Conservation (phyloP, 176 grass and related monocot genomes). For the Hordeum marinum region DNA sequence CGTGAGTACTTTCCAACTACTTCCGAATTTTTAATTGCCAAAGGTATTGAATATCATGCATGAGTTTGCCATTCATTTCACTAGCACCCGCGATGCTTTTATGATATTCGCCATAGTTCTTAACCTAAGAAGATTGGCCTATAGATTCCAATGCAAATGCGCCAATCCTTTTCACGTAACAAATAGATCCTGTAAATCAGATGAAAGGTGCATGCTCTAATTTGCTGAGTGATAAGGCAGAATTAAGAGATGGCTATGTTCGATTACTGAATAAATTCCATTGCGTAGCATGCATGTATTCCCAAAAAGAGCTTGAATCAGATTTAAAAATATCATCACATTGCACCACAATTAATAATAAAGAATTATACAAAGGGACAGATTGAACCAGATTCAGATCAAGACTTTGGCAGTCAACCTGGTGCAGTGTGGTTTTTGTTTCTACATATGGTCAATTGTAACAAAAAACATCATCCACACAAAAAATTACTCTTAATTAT, state of each 20-base stretch:
- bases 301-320: background rate
- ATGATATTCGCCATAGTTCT: constrained; percentile 1
- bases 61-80: background rate
- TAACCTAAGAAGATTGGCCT: background rate
- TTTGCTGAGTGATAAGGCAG: background rate
- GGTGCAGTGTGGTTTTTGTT: background rate
- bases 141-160: background rate
- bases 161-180: background rate
- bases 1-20: background rate
- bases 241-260: background rate
- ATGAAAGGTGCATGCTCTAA: background rate
- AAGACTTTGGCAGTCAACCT: background rate
- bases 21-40: constrained; percentile 4
- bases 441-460: background rate
- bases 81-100: background rate
- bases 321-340: background rate
- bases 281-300: background rate
- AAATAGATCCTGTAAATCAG: background rate
- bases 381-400: background rate
- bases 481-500: background rate
- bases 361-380: background rate
- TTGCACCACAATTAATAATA: background rate
- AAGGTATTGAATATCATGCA: background rate
- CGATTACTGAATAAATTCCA: background rate
- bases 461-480: background rate